Percentiles rank a stretch among this genome's conserved stretches.
These are phyloP conservation scores for Cardamine chenopodiifolia DNA, from an alignment of 345 rosid genomes.

Conservation along the genomic window DNA sequence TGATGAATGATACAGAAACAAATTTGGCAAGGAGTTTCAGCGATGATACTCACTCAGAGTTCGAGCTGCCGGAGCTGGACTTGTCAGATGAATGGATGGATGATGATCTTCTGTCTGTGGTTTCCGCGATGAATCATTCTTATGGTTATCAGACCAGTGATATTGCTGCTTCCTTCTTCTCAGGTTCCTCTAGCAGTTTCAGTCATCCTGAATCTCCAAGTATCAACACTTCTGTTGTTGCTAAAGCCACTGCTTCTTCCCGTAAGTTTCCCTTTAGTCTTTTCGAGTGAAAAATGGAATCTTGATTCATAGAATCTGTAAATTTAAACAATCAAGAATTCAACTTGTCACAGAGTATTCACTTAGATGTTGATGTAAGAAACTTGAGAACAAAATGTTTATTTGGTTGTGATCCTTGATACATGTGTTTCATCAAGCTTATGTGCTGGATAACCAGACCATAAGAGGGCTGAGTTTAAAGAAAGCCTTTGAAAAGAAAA, in stretches of 20 bases:
- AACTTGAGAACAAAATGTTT: neutral
- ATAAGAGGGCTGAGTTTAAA: neutral
- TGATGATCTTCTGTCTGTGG: slow-evolving; percentile 45
- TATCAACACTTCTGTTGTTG: slow-evolving; percentile 8
- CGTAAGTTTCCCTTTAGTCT: slow-evolving; percentile 34
- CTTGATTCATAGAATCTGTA: slow-evolving; percentile 4
- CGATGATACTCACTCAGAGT: slow-evolving; percentile 40
- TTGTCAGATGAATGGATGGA: slow-evolving; percentile 60
- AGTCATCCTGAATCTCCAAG: slow-evolving; percentile 19
- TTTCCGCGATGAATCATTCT: slow-evolving; percentile 45
- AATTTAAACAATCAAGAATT: neutral
- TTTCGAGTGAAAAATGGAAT: neutral
- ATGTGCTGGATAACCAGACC: neutral
- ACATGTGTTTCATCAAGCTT: neutral
- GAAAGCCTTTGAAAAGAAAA: neutral
- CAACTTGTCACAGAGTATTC: neutral
- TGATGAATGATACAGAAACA: slow-evolving; percentile 24
- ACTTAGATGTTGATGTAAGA: slow-evolving; percentile 10
- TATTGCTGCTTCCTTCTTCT: slow-evolving; percentile 27
- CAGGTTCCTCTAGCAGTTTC: slow-evolving; percentile 43
- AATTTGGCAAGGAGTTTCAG: slow-evolving; percentile 35
- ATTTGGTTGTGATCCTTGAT: neutral
- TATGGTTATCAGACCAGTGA: slow-evolving; percentile 44
- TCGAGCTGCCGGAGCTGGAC: slow-evolving; percentile 59
- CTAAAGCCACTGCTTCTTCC: slow-evolving; percentile 30